These are phyloP conservation scores for Phytophthora cactorum DNA, from an alignment of 352 stramenopile genomes.

Conservation along the genomic window DNA sequence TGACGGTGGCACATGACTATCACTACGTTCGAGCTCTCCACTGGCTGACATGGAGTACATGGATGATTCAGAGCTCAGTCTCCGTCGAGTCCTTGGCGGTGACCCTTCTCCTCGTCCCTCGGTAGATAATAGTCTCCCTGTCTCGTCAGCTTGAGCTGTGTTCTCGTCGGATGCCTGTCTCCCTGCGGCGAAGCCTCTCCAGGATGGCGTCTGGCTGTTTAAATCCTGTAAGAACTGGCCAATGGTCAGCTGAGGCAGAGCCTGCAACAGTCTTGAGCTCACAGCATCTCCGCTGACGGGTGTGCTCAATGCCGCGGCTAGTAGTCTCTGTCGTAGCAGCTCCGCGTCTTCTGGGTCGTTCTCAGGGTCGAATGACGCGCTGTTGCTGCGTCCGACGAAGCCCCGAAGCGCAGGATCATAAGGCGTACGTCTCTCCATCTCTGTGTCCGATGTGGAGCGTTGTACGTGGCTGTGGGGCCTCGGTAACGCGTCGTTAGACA, in stretches of 20 bases:
- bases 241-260: conserved; percentile 37
- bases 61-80: conserved; percentile 23
- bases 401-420: conserved; percentile 9
- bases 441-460: conserved; percentile 10
- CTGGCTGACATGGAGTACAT: conserved; percentile 29
- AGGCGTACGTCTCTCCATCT: conserved; percentile 8
- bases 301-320: conserved; percentile 26
- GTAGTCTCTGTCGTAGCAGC: conserved; percentile 15
- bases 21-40: conserved; percentile 26
- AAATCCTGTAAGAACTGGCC: conserved; percentile 43
- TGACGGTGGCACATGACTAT: background rate
- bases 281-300: conserved; percentile 37
- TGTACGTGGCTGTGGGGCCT: conserved; percentile 22
- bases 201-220: conserved; percentile 31
- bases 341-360: conserved; percentile 19
- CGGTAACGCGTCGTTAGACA: conserved; percentile 19
- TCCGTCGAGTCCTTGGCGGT: conserved; percentile 23
- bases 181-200: conserved; percentile 22
- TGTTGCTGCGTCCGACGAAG: conserved; percentile 20
- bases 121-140: conserved; percentile 12
- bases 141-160: conserved; percentile 17
- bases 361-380: conserved; percentile 21
- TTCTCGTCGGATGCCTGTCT: conserved; percentile 19
- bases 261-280: conserved; percentile 40
- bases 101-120: conserved; percentile 7